phyloP scores from a whole-genome alignment of 2,329 filamentous ascomycete species.

The Pseudogymnoascus sp. region DNA sequence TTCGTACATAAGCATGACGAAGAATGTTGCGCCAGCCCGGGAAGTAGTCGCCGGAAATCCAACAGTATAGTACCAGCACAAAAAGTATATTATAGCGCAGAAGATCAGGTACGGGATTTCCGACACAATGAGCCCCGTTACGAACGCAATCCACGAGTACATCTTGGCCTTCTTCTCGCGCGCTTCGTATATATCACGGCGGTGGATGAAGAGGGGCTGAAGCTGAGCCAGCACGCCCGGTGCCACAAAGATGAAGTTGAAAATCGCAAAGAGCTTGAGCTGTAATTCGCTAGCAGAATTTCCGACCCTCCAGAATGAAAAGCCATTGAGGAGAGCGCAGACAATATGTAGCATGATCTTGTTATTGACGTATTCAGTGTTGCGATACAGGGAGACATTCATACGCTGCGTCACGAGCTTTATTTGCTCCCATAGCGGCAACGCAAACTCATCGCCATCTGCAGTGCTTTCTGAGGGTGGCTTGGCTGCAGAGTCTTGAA shows the following conservation, averaged over 20 bases:
- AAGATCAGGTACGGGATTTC: conserved; percentile 38
- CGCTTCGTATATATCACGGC: conserved; percentile 48
- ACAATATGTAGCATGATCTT: conserved; percentile 44
- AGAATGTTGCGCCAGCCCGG: conserved; percentile 43
- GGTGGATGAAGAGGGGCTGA: conserved; percentile 49
- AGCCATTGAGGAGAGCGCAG: conserved; percentile 51
- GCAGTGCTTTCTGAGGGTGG: conserved; percentile 31
- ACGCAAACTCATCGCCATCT: conserved; percentile 63
- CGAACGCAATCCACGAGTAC: conserved; percentile 52
- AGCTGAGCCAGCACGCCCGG: conserved; percentile 50
- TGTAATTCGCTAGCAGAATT: conserved; percentile 43
- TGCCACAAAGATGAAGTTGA: conserved; percentile 56
- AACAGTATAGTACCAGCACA: conserved; percentile 51
- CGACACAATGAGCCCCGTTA: conserved; percentile 41
- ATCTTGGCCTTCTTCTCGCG: conserved; percentile 54
- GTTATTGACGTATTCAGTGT: conserved; percentile 44
- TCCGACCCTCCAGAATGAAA: conserved; percentile 53
- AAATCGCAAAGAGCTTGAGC: conserved; percentile 49
- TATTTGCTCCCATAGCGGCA: conserved; percentile 54
- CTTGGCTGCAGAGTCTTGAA: conserved; percentile 43
- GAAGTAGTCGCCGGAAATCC: conserved; percentile 26
- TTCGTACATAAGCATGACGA: conserved; percentile 51
- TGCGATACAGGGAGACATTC: conserved; percentile 54
- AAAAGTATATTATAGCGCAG: conserved; percentile 37
- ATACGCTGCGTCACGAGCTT: conserved; percentile 56